A percentile compares a stretch with the other conserved stretches of the same genome.
Conservation (phyloP, 2,329 filamentous ascomycete species). For the Phaeophleospora eucalypticola region DNA sequence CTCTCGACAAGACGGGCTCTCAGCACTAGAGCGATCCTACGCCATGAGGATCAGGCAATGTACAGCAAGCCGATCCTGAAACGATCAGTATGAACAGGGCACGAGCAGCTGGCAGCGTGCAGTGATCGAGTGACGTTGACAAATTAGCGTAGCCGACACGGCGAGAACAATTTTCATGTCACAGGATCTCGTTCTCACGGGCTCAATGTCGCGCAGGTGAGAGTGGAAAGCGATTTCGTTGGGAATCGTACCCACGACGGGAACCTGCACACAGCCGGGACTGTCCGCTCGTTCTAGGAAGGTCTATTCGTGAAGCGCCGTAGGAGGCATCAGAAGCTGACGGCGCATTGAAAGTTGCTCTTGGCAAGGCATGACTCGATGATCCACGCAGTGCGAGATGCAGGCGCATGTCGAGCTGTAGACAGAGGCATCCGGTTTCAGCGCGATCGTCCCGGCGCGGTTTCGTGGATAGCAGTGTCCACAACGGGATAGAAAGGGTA, state of each 20-base stretch:
- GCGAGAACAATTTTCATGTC: slow-evolving; percentile 6
- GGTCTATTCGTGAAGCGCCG: background rate
- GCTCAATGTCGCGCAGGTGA: slow-evolving; percentile 15
- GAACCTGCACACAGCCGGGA: slow-evolving; percentile 12
- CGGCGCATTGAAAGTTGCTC: background rate
- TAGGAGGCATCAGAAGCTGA: background rate
- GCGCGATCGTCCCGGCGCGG: too few species aligned
- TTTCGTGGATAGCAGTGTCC: too few species aligned
- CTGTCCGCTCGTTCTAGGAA: background rate
- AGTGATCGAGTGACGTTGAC: slow-evolving; percentile 13
- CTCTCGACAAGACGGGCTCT: slow-evolving; percentile 5
- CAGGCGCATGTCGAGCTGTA: background rate
- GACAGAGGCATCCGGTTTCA: too few species aligned
- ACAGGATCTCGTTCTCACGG: slow-evolving; percentile 8
- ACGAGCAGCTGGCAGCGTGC: slow-evolving; percentile 10
- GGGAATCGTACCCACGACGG: slow-evolving; percentile 11
- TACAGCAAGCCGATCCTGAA: slow-evolving; percentile 6
- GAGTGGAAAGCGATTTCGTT: slow-evolving; percentile 13
- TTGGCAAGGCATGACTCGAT: background rate
- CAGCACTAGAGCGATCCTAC: slow-evolving; percentile 10
- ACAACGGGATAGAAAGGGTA: too few species aligned
- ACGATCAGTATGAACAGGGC: slow-evolving; percentile 10
- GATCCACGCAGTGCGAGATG: background rate
- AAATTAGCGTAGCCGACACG: slow-evolving; percentile 13
- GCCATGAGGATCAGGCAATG: slow-evolving; percentile 1